Conservation (phyloP, 495 filamentous ascomycete genomes). For the Penicillium arizonense region DNA sequence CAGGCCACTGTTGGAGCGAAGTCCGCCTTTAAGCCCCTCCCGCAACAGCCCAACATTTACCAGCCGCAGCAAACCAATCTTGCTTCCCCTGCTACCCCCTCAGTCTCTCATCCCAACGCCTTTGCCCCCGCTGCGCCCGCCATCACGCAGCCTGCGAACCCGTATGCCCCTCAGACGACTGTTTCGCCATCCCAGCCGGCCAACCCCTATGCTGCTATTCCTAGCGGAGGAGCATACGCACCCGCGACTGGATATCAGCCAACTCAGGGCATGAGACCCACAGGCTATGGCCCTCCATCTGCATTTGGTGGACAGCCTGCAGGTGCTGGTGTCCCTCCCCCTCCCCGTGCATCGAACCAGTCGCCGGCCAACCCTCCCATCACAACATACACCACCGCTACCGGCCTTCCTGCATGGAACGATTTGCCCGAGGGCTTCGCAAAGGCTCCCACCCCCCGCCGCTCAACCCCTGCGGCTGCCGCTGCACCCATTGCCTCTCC, state of each 20-base stretch:
- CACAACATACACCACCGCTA: slow-evolving; percentile 65
- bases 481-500: slow-evolving; percentile 59
- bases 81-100: slow-evolving; percentile 20
- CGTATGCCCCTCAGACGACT: slow-evolving; percentile 34
- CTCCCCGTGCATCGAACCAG: slow-evolving; percentile 54
- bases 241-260: slow-evolving; percentile 47
- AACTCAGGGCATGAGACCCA: slow-evolving; percentile 36
- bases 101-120: slow-evolving; percentile 30
- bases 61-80: slow-evolving; percentile 37
- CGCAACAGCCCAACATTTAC: slow-evolving; percentile 38
- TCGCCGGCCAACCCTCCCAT: slow-evolving; percentile 53
- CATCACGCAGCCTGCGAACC: slow-evolving; percentile 20
- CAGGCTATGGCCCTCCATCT: slow-evolving; percentile 28
- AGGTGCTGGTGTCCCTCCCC: slow-evolving; percentile 50
- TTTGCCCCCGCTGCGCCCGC: slow-evolving; percentile 34
- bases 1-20: slow-evolving; percentile 27
- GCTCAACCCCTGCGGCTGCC: slow-evolving; percentile 64
- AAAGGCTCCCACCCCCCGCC: slow-evolving; percentile 66
- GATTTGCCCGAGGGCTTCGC: slow-evolving; percentile 83
- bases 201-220: slow-evolving; percentile 63
- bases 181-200: slow-evolving; percentile 35
- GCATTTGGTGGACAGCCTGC: slow-evolving; percentile 42
- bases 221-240: slow-evolving; percentile 31
- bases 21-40: slow-evolving; percentile 32
- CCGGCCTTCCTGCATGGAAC: slow-evolving; percentile 82